Evolutionary conservation across 2,329 filamentous ascomycete species (phyloP), one percentile per base, ranked within the genome.

Genomic region (Pseudogymnoascus sp.): DNA sequence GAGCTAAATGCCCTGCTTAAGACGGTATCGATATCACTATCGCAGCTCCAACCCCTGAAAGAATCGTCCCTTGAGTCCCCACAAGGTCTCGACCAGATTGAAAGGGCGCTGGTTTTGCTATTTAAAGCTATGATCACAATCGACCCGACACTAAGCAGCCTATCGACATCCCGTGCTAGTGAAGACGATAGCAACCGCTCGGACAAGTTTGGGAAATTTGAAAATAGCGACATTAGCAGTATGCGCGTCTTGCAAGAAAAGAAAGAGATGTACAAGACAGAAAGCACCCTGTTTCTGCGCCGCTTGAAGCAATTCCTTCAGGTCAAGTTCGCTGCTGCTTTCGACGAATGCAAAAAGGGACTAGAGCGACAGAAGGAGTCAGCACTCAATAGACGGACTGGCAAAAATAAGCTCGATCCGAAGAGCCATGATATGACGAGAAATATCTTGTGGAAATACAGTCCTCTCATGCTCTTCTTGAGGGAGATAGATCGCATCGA

Each of bases 201-300:
- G 4, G 69, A 65, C 39, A 70, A 70, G 57, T 77, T 75, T 60
- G 73, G 75, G 60, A 80, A 81, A 60, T 70, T 76, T 20, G 73
- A 76, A 60, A 81, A 79, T 67, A 79, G 74, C 65, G 78, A 77
- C 60, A 78, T 74, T 63, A 90, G 90, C 35, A 88, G 90, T 67
- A 97, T 99, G 93, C 86, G 90, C 60, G 92, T 96, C 39, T 85
- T 99, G 25, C 90, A 92, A 67, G 92, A 97, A 74, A 97, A 96
- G 81, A 94, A 92, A 73, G 89, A 95, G 65, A 87, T 90, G 71
- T 99, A 97, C 70, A 79, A 87, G 61, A 80, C 85, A 12, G 90
- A 96, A 71, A 91, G 87, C 66, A 77, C 81, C 20, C 76, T 83
- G 60, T 97, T 97, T 71, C 82, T 96, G 69, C 84, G 86, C 64